Conservation (phyloP, 352 stramenopile genomes). For the Pythium insidiosum region DNA sequence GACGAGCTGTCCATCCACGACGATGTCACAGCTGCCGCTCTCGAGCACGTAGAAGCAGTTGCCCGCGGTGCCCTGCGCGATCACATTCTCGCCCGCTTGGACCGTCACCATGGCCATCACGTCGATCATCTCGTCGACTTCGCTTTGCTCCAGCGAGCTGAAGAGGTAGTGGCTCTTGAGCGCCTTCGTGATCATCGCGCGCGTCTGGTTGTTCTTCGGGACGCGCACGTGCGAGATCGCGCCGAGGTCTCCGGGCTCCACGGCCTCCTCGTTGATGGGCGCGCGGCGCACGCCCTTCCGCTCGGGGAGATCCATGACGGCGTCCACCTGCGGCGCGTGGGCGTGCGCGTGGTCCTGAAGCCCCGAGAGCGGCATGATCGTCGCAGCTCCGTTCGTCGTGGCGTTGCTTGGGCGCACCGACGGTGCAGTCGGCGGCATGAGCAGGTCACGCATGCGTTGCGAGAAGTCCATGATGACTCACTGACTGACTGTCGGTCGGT, state of each 20-base stretch:
- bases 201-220: conserved; percentile 67
- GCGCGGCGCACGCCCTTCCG: conserved; percentile 60
- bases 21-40: conserved; percentile 83
- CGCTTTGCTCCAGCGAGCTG: conserved; percentile 57
- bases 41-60: conserved; percentile 94
- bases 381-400: conserved; percentile 10
- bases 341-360: not conserved
- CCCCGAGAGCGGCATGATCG: conserved; percentile 4
- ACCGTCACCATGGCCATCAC: conserved; percentile 75
- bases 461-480: conserved; percentile 52
- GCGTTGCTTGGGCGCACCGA: conserved; percentile 40
- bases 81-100: conserved; percentile 55
- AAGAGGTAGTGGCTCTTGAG: conserved; percentile 83
- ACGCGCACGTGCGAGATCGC: conserved; percentile 38
- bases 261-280: conserved; percentile 70
- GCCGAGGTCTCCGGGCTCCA: conserved; percentile 56
- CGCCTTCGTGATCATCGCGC: conserved; percentile 67
- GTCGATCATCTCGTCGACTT: conserved; percentile 81
- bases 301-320: conserved; percentile 38
- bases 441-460: conserved; percentile 66
- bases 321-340: conserved; percentile 12
- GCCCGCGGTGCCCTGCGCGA: conserved; percentile 74
- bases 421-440: conserved; percentile 40
- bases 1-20: conserved; percentile 72
- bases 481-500: conserved; percentile 1